A percentile compares a stretch with the other conserved stretches of the same genome.
phyloP scores from a whole-genome alignment of 1,284 basidiomycete genomes.

The Fomes fomentarius region DNA sequence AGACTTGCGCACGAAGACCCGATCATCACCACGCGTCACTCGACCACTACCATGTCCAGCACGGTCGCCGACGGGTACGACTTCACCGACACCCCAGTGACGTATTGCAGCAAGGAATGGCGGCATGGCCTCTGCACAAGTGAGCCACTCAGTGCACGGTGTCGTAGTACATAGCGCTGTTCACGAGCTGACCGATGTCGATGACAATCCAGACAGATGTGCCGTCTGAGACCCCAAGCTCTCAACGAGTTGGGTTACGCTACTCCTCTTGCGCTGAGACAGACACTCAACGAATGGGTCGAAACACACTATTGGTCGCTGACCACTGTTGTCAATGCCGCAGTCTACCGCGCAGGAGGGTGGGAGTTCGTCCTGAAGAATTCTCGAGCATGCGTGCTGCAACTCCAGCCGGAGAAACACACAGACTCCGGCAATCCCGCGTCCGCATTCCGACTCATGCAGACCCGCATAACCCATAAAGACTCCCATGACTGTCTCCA shows the following conservation, averaged over 20 bases:
- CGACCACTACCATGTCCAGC: no score
- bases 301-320: constrained; percentile 1
- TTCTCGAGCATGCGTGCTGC: background rate
- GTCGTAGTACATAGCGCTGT: background rate
- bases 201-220: background rate
- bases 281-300: constrained; percentile 3
- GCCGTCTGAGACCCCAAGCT: background rate
- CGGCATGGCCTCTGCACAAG: constrained; percentile 1
- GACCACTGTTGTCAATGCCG: background rate
- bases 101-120: constrained; percentile 1
- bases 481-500: background rate
- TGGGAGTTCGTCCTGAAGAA: background rate
- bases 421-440: background rate
- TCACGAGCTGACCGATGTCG: background rate
- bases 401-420: background rate
- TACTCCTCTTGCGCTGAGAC: background rate
- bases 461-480: background rate
- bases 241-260: background rate
- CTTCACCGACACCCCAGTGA: no score
- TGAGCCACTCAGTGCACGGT: background rate
- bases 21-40: no score
- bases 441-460: background rate
- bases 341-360: constrained; percentile 6
- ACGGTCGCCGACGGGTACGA: no score
- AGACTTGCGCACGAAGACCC: no score